Percentiles rank a stretch among this genome's conserved stretches.
Evolutionary conservation across 1,284 basidiomycete species (phyloP).

Genomic region (Lentinus polychrous): DNA sequence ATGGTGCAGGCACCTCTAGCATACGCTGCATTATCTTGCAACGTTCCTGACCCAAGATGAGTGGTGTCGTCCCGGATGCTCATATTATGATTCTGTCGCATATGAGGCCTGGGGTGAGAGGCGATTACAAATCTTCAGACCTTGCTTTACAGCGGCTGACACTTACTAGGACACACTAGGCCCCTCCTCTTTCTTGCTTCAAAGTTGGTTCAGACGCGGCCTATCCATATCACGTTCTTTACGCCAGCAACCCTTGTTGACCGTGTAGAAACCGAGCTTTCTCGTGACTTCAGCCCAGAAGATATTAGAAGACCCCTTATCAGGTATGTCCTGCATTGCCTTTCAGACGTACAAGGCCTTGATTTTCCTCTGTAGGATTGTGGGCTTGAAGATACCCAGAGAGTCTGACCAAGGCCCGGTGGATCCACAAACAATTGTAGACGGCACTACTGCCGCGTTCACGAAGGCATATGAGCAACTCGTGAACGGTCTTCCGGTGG

Average conservation of each 20-base stretch:
- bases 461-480: background rate
- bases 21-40: too few species aligned
- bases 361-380: background rate
- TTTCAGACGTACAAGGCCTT: background rate
- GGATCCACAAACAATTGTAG: background rate
- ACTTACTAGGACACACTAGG: slow-evolving; percentile 6
- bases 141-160: too few species aligned
- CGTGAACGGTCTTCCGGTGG: background rate
- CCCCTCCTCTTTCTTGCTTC: slow-evolving; percentile 1
- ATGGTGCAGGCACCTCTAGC: too few species aligned
- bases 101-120: too few species aligned
- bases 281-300: background rate
- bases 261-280: slow-evolving; percentile 1
- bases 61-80: too few species aligned
- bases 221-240: slow-evolving; percentile 3
- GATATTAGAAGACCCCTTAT: background rate
- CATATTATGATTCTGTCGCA: too few species aligned
- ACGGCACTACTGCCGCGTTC: background rate
- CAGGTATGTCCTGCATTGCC: background rate
- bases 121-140: too few species aligned
- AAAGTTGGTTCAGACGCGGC: background rate
- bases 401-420: background rate
- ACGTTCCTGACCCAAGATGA: too few species aligned
- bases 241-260: background rate
- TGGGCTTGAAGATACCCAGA: background rate